Base-by-base conservation (phyloP, 2,329 filamentous ascomycete genomes). In the Emericellopsis cladophorae region DNA sequence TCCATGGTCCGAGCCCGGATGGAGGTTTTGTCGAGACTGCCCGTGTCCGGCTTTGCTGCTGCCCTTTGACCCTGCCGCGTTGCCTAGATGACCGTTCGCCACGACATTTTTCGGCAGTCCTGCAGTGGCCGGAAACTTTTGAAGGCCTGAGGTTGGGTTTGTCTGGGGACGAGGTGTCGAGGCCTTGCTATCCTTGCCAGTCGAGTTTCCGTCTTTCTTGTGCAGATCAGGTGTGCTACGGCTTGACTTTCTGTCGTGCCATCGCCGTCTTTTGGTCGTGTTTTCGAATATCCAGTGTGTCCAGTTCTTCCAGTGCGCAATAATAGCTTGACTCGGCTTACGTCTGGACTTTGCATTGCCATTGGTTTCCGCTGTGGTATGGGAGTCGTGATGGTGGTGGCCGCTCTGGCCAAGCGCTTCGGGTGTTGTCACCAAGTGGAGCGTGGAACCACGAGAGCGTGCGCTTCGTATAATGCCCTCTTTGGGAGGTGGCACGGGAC, bases 401-500 rank as follows among this genome's bases (percentile, higher is more conserved):
- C 42, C 39, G 31, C 44, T 48, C 29, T 58, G 48, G 16, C 58
- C 59, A 14, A 76, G 47, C 1, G 65, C 66, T 15, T 76, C 72
- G 7, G 68, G 67, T 0, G 76, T 79, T 9, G 84, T 83, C 32
- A 93, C 87, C 5, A 93, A 75, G 54, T 95, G 87, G 26, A 95
- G 72, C 47, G 87, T 92, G 49, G 88, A 95, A 35, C 85, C 84
- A 45, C 86, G 72, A 48, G 84, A 84, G 50, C 82, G 72, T 44
- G 84, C 78, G 46, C 78, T 79, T 48, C 78, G 68, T 42, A 81
- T 58, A 10, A 77, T 62, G 12, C 78, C 76, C 56, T 95, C 89
- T 57, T 95, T 95, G 2, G 90, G 88, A 34, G 90, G 90, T 9
- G 84, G 85, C 33, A 85, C 69, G 6, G 89, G 77, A 31, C 74